phyloP scores from a whole-genome alignment of 306 rosid genomes.

The Cucurbita argyrosperma region DNA sequence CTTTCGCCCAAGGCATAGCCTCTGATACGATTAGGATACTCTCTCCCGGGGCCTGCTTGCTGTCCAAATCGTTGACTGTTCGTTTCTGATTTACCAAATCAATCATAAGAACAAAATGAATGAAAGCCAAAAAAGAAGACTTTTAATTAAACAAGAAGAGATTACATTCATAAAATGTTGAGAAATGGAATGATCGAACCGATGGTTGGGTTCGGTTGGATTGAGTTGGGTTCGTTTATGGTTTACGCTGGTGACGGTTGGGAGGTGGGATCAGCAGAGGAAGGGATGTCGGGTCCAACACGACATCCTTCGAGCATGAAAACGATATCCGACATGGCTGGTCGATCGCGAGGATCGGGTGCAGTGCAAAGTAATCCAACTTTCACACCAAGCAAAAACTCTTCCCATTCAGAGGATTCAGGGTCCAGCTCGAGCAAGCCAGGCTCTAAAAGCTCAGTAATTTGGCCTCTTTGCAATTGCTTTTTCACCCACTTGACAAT shows the following conservation, averaged over 20 bases:
- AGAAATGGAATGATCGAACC: neutral
- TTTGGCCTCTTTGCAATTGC: slow-evolving; percentile 78
- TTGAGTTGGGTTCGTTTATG: neutral
- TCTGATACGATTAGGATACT: neutral
- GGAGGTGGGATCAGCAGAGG: slow-evolving; percentile 85
- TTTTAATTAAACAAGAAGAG: neutral
- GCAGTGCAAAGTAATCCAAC: slow-evolving; percentile 91
- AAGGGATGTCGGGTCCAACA: slow-evolving; percentile 73
- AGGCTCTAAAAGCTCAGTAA: slow-evolving; percentile 72
- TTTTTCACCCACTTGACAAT: slow-evolving; percentile 93
- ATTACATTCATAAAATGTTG: slow-evolving; percentile 3
- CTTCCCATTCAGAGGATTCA: slow-evolving; percentile 96
- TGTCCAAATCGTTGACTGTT: slow-evolving; percentile 6
- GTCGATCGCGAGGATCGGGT: slow-evolving; percentile 80
- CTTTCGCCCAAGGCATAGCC: neutral
- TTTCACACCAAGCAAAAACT: slow-evolving; percentile 79
- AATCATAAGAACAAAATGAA: neutral
- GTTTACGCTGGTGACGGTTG: slow-evolving; percentile 56
- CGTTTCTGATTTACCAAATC: neutral
- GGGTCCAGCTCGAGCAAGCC: slow-evolving; percentile 90
- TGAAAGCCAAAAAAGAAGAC: neutral
- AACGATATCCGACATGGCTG: slow-evolving; percentile 89
- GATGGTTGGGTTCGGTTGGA: neutral
- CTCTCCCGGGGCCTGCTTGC: neutral
- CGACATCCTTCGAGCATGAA: slow-evolving; percentile 99